phyloP scores from a whole-genome alignment of 2,329 filamentous ascomycete species.

The Aspergillus unguis region DNA sequence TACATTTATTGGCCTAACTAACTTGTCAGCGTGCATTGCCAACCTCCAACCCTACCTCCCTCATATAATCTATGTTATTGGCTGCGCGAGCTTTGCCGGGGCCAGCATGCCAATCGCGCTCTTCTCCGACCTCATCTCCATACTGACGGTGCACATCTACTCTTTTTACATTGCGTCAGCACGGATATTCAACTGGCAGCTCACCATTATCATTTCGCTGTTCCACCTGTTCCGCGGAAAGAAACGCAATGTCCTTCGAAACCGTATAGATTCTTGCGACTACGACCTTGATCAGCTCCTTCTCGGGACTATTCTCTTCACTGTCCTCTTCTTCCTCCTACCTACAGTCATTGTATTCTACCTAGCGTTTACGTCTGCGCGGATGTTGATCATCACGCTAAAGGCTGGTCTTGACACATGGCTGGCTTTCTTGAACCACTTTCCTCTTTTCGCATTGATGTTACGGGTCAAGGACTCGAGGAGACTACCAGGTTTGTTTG shows the following conservation, averaged over 20 bases:
- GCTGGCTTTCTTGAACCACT: conserved; percentile 93
- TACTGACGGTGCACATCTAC: conserved; percentile 93
- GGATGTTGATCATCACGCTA: conserved; percentile 90
- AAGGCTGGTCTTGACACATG: conserved; percentile 90
- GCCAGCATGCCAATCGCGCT: conserved; percentile 96
- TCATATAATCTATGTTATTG: conserved; percentile 84
- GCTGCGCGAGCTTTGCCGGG: conserved; percentile 90
- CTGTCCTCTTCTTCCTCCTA: conserved; percentile 87
- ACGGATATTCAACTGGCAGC: conserved; percentile 97
- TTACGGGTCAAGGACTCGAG: conserved; percentile 87
- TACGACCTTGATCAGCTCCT: conserved; percentile 97
- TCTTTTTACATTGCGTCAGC: conserved; percentile 97
- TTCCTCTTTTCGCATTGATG: conserved; percentile 96
- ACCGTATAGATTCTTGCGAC: conserved; percentile 97
- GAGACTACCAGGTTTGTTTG: conserved; percentile 69
- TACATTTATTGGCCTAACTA: neutral
- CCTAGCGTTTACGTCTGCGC: conserved; percentile 86
- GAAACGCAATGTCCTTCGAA: conserved; percentile 93
- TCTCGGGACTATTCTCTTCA: conserved; percentile 94
- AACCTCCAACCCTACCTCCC: conserved; percentile 77
- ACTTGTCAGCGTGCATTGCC: conserved; percentile 63
- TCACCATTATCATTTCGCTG: conserved; percentile 93
- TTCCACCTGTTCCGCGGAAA: conserved; percentile 98
- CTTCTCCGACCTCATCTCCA: conserved; percentile 87
- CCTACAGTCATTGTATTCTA: conserved; percentile 97